Conservation (phyloP, 345 rosid genomes). For the Balakata baccata region DNA sequence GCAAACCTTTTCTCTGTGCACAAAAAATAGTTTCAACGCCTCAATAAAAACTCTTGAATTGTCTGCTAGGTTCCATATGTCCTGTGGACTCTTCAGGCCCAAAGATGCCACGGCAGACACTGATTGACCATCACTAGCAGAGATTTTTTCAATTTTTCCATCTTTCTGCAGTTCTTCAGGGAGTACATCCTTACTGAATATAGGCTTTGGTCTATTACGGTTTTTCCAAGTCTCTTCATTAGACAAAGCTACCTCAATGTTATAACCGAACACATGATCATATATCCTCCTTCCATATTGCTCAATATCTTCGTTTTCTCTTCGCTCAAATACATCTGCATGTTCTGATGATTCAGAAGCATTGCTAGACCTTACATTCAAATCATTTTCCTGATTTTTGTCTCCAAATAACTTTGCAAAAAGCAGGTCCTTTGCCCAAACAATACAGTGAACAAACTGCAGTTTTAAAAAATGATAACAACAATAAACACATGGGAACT, state of each 20-base stretch:
- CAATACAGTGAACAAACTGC: constrained; percentile 98
- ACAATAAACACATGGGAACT: constrained; percentile 6
- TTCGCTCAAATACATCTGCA: constrained; percentile 61
- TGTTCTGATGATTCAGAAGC: constrained; percentile 65
- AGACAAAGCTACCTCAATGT: constrained; percentile 85
- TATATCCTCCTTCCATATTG: constrained; percentile 88
- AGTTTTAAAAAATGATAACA: constrained; percentile 19
- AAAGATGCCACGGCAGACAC: constrained; percentile 77
- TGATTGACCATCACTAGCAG: constrained; percentile 33
- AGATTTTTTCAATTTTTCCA: constrained; percentile 49
- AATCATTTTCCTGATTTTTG: constrained; percentile 90
- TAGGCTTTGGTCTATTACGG: constrained; percentile 71
- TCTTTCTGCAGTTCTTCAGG: constrained; percentile 56
- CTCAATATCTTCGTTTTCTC: constrained; percentile 68
- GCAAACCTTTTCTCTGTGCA: constrained; percentile 70
- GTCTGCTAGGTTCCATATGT: constrained; percentile 77
- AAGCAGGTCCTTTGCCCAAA: constrained; percentile 97
- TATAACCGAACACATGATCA: constrained; percentile 96
- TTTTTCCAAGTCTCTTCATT: constrained; percentile 97
- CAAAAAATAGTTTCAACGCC: constrained; percentile 70
- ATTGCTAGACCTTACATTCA: constrained; percentile 78
- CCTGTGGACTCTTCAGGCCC: constrained; percentile 98
- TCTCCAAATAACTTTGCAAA: constrained; percentile 97
- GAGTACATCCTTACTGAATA: constrained; percentile 63
- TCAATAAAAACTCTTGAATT: constrained; percentile 79